phyloP scores from a whole-genome alignment of 78 protist genomes.

The Dictyostelium firmibasis region DNA sequence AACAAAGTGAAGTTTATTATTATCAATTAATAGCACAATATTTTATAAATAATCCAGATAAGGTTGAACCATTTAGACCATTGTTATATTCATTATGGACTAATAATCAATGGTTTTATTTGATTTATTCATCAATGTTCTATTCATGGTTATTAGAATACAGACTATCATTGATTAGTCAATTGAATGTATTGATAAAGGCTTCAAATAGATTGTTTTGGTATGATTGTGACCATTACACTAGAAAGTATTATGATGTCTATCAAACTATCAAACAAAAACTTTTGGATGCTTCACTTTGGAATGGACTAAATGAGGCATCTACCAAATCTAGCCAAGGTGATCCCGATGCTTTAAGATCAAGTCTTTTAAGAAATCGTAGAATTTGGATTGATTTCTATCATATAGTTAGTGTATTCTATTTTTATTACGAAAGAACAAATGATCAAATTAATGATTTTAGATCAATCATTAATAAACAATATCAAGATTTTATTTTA shows the following conservation, averaged over 20 bases:
- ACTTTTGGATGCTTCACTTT: conserved; percentile 25
- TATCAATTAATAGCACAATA: conserved; percentile 61
- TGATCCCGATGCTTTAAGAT: neutral
- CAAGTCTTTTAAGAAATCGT: conserved; percentile 31
- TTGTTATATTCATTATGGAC: conserved; percentile 44
- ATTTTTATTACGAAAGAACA: conserved; percentile 38
- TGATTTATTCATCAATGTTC: conserved; percentile 45
- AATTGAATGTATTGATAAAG: conserved; percentile 63
- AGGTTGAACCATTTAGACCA: conserved; percentile 55
- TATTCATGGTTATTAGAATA: conserved; percentile 61
- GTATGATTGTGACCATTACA: conserved; percentile 50
- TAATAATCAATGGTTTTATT: conserved; percentile 62
- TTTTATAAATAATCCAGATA: conserved; percentile 41
- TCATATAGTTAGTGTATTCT: conserved; percentile 51
- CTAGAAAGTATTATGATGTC: conserved; percentile 14
- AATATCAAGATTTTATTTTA: conserved; percentile 21
- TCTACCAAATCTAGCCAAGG: neutral
- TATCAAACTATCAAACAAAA: conserved; percentile 24
- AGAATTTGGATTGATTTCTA: conserved; percentile 69
- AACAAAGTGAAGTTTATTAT: conserved; percentile 20
- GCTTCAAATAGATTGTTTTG: conserved; percentile 65
- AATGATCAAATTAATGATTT: conserved; percentile 4
- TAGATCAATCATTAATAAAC: neutral
- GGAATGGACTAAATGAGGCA: conserved; percentile 53
- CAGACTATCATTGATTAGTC: conserved; percentile 57